phyloP scores from a whole-genome alignment of 2,329 filamentous ascomycete species.

The Plenodomus lindquistii region DNA sequence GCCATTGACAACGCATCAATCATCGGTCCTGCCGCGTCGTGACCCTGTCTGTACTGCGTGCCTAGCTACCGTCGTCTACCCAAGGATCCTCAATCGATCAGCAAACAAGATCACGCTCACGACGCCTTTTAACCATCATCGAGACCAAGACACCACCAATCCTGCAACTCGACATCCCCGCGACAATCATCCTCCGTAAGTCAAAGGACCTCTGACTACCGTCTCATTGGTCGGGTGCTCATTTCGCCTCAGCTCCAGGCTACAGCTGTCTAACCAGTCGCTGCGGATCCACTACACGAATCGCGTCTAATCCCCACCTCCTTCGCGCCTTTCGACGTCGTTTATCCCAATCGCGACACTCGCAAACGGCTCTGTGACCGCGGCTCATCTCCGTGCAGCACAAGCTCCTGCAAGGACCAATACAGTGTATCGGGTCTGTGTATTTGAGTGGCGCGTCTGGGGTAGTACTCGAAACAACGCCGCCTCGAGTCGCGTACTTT shows the following conservation, averaged over 20 bases:
- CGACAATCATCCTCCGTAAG: slow-evolving; percentile 20
- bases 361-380: slow-evolving; percentile 14
- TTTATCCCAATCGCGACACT: slow-evolving; percentile 32
- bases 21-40: slow-evolving; percentile 44
- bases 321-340: slow-evolving; percentile 23
- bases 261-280: slow-evolving; percentile 37
- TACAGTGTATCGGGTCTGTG: slow-evolving; percentile 23
- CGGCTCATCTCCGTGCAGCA: slow-evolving; percentile 19
- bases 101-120: slow-evolving; percentile 37
- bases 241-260: slow-evolving; percentile 39
- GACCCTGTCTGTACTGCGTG: slow-evolving; percentile 37
- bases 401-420: background rate
- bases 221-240: slow-evolving; percentile 35
- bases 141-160: background rate
- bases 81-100: slow-evolving; percentile 30
- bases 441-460: slow-evolving; percentile 38
- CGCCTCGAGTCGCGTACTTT: slow-evolving; percentile 29
- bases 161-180: background rate
- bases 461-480: slow-evolving; percentile 33
- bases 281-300: slow-evolving; percentile 22
- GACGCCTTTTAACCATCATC: slow-evolving; percentile 8
- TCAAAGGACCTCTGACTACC: slow-evolving; percentile 19
- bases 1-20: slow-evolving; percentile 51
- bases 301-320: slow-evolving; percentile 28
- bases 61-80: slow-evolving; percentile 34